Percentiles rank a stretch among this genome's conserved stretches.
Conservation (phyloP, 345 rosid species). For the Mangifera indica region DNA sequence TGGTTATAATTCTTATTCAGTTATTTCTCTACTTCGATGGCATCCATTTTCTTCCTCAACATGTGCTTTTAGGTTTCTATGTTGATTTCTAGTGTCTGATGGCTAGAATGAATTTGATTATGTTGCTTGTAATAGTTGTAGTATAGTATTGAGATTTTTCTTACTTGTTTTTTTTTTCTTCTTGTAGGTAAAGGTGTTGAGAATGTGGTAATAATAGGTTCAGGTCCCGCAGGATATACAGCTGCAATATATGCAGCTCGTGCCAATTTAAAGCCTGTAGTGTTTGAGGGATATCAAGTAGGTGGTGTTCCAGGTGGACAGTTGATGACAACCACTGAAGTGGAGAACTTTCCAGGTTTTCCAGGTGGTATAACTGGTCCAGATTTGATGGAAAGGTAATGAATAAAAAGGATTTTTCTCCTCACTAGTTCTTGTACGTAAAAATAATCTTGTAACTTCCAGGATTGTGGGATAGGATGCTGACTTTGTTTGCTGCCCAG, state of each 20-base stretch:
- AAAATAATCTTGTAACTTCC: background rate
- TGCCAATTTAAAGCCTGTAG: slow-evolving; percentile 97
- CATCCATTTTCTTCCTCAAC: background rate
- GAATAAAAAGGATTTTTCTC: background rate
- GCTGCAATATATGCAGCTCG: slow-evolving; percentile 98
- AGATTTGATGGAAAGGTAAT: slow-evolving; percentile 93
- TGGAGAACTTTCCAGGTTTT: slow-evolving; percentile 96
- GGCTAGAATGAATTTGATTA: no score
- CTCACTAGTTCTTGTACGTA: background rate
- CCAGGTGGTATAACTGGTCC: slow-evolving; percentile 99
- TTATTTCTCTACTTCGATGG: background rate
- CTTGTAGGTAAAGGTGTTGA: slow-evolving; percentile 70
- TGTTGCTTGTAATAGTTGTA: background rate
- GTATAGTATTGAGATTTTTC: background rate
- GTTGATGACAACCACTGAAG: slow-evolving; percentile 96
- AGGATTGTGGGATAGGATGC: background rate
- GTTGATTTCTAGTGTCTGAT: background rate
- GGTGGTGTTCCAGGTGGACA: slow-evolving; percentile 99
- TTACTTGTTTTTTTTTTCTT: background rate
- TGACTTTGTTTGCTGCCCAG: slow-evolving; percentile 35
- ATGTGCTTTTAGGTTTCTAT: background rate
- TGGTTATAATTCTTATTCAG: background rate
- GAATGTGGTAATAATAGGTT: slow-evolving; percentile 87
- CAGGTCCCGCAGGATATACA: slow-evolving; percentile 98
- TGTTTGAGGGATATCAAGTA: slow-evolving; percentile 90